Conservation (phyloP, 2,329 filamentous ascomycete genomes). For the Xylariomycetidae sp. region DNA sequence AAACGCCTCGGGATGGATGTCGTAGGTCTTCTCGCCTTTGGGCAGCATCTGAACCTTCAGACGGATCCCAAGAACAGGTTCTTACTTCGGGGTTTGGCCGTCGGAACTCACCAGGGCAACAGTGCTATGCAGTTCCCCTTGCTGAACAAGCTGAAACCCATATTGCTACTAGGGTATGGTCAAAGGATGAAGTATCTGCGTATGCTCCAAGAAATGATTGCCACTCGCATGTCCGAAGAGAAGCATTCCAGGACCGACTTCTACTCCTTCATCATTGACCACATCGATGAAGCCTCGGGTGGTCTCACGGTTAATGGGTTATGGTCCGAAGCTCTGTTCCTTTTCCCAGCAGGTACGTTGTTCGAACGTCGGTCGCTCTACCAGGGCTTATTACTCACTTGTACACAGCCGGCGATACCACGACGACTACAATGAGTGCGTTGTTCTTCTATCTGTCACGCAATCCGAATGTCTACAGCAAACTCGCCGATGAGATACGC, state of each 20-base stretch:
- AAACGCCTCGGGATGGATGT: conserved; percentile 8
- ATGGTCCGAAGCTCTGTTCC: not conserved
- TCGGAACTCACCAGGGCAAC: conserved; percentile 3
- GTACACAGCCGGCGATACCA: conserved; percentile 31
- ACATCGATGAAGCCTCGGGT: not conserved
- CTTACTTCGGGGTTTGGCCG: conserved; percentile 3
- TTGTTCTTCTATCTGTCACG: conserved; percentile 20
- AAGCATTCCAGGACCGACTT: not conserved
- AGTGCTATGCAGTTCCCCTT: conserved; percentile 6
- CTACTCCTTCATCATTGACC: not conserved
- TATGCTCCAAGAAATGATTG: not conserved
- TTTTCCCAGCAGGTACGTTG: not conserved
- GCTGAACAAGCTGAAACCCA: conserved; percentile 2
- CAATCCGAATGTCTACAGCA: conserved; percentile 10
- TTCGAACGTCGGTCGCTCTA: conserved; percentile 3
- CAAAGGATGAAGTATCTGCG: not conserved
- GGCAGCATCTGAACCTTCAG: conserved; percentile 5
- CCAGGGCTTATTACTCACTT: conserved; percentile 3
- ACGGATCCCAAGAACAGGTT: conserved; percentile 6
- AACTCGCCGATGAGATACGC: conserved; percentile 11
- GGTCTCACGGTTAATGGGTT: not conserved
- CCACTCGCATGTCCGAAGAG: not conserved
- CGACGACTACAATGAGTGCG: conserved; percentile 12
- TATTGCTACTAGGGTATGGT: not conserved
- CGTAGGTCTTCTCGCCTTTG: conserved; percentile 8